Base-by-base conservation (phyloP, 805 yeast genomes). In the Yamadazyma tumulicola region DNA sequence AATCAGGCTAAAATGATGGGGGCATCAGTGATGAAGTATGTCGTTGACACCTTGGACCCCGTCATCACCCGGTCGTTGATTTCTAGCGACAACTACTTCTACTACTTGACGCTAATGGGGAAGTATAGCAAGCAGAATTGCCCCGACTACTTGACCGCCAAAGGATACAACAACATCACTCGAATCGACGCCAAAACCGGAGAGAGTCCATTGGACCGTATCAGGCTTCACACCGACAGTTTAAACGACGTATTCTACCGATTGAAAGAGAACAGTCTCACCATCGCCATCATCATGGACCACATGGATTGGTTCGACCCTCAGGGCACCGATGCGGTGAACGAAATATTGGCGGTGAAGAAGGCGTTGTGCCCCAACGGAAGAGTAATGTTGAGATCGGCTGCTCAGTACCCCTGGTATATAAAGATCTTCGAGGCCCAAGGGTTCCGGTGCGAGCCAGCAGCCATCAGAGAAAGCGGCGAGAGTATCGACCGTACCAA, bases 271-370 rank as follows among this genome's bases (percentile, higher is more conserved):
- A 71, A 74, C 37, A 74, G 87, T 8, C 69, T 85, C 28, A 79
- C 89, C 4, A 79, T 81, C 47, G 91, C 91, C 20, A 75, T 85
- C 26, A 81, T 85, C 35, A 85, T 85, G 95, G 95, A 85, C 57
- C 95, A 85, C 57, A 83, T 85, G 93, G 95, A 85, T 59, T 85
- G 95, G 95, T 85, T 85, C 52, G 79, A 80, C 46, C 80, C 85
- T 23, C 54, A 66, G 11, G 82, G 81, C 6, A 49, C 50, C 2
- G 88, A 81, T 14, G 89, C 86, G 9, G 61, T 69, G 30, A 67
- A 70, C 28, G 94, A 85, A 55, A 78, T 85, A 43, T 53, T 66
- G 21, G 85, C 86, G 0, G 64, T 85, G 29, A 69, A 69, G 52
- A 66, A 70, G 32, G 82, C 88, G 13, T 65, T 85, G 32, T 72